Percentiles rank a stretch among this genome's conserved stretches.
phyloP scores from a whole-genome alignment of 2,329 filamentous ascomycete genomes.

The Knoxdaviesia capensis region DNA sequence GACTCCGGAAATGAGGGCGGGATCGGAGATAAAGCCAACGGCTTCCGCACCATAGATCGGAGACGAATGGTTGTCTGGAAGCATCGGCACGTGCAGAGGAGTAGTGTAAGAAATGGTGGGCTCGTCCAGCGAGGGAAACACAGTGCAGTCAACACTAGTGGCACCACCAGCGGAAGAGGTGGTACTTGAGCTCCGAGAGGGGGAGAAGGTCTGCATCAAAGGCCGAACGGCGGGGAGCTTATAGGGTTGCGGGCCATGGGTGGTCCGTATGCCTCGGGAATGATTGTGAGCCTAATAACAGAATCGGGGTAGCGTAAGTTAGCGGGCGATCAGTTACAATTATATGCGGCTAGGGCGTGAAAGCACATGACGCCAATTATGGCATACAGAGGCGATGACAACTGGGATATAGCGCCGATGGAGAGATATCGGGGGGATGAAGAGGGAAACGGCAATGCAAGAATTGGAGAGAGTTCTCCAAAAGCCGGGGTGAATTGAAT shows the following conservation, averaged over 20 bases:
- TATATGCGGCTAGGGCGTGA: too few species aligned
- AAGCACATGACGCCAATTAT: too few species aligned
- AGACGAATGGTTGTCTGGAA: conserved; percentile 34
- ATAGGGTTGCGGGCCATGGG: conserved; percentile 25
- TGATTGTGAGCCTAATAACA: conserved; percentile 4
- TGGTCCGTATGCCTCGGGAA: conserved; percentile 22
- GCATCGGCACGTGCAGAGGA: conserved; percentile 25
- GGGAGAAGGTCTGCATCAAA: conserved; percentile 43
- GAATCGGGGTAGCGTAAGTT: neutral
- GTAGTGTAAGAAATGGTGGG: conserved; percentile 5
- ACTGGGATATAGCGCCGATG: too few species aligned
- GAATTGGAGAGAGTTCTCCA: too few species aligned
- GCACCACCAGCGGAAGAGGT: conserved; percentile 12
- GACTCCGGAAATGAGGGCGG: conserved; percentile 23
- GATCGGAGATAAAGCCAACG: conserved; percentile 10
- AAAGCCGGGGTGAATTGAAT: too few species aligned
- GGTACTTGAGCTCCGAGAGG: conserved; percentile 18
- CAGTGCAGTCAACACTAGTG: conserved; percentile 27
- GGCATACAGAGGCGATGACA: too few species aligned
- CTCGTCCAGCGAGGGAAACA: conserved; percentile 27
- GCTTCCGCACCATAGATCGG: conserved; percentile 21
- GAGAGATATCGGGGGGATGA: neutral
- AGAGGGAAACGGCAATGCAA: neutral
- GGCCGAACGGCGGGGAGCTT: conserved; percentile 17
- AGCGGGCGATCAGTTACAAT: too few species aligned